A percentile compares a stretch with the other conserved stretches of the same genome.
Evolutionary conservation across 306 rosid species (phyloP).

Genomic region (Castanea crenata): DNA sequence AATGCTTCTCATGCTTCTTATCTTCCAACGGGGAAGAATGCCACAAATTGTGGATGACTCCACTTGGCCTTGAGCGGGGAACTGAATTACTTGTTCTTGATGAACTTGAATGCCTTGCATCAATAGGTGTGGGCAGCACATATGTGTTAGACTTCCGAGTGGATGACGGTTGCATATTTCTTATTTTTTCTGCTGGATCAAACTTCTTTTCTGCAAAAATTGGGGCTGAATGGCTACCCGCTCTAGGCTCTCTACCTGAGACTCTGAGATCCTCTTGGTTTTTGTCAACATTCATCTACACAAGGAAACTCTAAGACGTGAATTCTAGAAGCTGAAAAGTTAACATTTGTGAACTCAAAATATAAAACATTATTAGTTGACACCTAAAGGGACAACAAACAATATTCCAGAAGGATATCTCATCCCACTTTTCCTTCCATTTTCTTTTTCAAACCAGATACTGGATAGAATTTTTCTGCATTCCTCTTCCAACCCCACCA

Average conservation of each 20-base stretch:
- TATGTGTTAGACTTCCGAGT: slow-evolving; percentile 60
- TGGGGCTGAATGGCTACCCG: slow-evolving; percentile 83
- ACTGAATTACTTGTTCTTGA: slow-evolving; percentile 36
- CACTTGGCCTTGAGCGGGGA: slow-evolving; percentile 52
- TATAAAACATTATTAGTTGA: not conserved
- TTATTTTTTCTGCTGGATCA: slow-evolving; percentile 79
- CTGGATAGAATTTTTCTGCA: not conserved
- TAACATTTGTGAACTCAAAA: slow-evolving; percentile 1
- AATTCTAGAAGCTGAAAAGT: slow-evolving; percentile 17
- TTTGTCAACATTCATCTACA: slow-evolving; percentile 59
- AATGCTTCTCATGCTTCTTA: slow-evolving; percentile 55
- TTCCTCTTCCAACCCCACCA: not conserved
- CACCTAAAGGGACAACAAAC: not conserved
- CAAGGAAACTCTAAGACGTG: slow-evolving; percentile 16
- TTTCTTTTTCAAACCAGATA: no score
- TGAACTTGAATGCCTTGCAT: slow-evolving; percentile 49
- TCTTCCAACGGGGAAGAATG: slow-evolving; percentile 78
- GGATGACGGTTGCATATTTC: slow-evolving; percentile 44
- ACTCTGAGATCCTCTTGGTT: slow-evolving; percentile 51
- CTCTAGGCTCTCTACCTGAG: slow-evolving; percentile 50
- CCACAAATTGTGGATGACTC: slow-evolving; percentile 53
- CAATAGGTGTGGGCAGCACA: slow-evolving; percentile 77
- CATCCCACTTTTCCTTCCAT: not conserved
- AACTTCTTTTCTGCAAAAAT: slow-evolving; percentile 70
- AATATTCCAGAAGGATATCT: not conserved